Conservation (phyloP, 108 stramenopile species). For the Parmales sp. region DNA sequence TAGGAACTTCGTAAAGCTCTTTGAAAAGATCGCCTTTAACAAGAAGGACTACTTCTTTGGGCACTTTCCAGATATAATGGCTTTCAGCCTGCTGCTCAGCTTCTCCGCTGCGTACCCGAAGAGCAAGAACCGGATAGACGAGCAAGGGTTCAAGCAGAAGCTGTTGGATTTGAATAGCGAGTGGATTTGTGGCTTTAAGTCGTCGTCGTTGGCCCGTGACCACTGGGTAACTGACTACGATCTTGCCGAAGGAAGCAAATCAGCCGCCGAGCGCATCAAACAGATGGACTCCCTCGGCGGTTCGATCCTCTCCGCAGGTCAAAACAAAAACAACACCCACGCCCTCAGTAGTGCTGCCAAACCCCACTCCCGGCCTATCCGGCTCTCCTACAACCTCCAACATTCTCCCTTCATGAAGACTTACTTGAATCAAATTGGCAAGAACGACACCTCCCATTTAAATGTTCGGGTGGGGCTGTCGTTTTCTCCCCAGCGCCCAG, state of each 20-base stretch:
- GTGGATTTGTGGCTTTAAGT: not conserved
- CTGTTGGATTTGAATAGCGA: not conserved
- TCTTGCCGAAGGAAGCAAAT: not conserved
- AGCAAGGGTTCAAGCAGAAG: not conserved
- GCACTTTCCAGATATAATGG: conserved; percentile 1
- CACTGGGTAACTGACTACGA: not conserved
- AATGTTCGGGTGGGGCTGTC: not conserved
- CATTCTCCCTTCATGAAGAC: not conserved
- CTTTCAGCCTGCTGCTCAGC: not conserved
- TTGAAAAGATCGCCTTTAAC: conserved; percentile 6
- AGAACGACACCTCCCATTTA: not conserved
- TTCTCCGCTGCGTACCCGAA: not conserved
- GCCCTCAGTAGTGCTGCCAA: too few species aligned
- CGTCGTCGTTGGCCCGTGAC: not conserved
- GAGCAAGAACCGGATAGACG: not conserved
- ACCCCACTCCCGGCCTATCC: not conserved
- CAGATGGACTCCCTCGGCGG: not conserved
- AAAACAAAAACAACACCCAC: too few species aligned
- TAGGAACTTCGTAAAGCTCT: conserved; percentile 3
- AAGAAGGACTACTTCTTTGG: conserved; percentile 3
- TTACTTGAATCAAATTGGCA: not conserved
- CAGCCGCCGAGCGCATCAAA: not conserved
- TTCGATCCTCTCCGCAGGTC: not conserved
- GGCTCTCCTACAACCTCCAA: not conserved
- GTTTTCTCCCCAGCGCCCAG: not conserved